Percentiles rank a stretch among this genome's conserved stretches.
These are phyloP conservation scores for Elymus sibiricus DNA, from an alignment of 176 grass and related monocot genomes.

Conservation along the genomic window DNA sequence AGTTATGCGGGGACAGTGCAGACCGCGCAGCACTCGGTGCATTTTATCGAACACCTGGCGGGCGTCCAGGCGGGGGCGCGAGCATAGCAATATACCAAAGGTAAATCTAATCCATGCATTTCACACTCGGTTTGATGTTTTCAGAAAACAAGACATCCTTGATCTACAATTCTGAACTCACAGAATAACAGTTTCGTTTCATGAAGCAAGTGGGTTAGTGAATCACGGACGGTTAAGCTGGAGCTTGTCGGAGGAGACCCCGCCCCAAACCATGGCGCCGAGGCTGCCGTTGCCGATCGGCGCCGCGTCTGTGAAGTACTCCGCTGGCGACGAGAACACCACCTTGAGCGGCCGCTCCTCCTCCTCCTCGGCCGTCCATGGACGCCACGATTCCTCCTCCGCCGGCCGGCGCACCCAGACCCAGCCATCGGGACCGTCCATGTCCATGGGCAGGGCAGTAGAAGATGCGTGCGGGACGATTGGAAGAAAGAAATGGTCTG, in stretches of 20 bases:
- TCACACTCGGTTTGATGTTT: background rate
- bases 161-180: background rate
- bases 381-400: background rate
- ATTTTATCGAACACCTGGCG: background rate
- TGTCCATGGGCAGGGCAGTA: background rate
- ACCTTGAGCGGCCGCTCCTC: constrained; percentile 59
- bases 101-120: too few species aligned
- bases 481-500: background rate
- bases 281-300: constrained; percentile 79
- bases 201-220: background rate
- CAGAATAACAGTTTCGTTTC: background rate
- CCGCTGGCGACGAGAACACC: constrained; percentile 51
- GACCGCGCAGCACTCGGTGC: background rate
- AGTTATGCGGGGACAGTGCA: background rate
- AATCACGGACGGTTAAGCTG: constrained; percentile 70
- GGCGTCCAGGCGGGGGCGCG: background rate
- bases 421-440: constrained; percentile 16
- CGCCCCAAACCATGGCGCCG: constrained; percentile 80
- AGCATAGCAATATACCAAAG: background rate
- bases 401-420: constrained; percentile 33
- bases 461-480: background rate
- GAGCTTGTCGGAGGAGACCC: constrained; percentile 66
- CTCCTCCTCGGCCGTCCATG: background rate
- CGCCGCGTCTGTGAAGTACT: constrained; percentile 69
- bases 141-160: background rate